Conservation (phyloP, 208 protist species). For the Crithidia fasciculata region DNA sequence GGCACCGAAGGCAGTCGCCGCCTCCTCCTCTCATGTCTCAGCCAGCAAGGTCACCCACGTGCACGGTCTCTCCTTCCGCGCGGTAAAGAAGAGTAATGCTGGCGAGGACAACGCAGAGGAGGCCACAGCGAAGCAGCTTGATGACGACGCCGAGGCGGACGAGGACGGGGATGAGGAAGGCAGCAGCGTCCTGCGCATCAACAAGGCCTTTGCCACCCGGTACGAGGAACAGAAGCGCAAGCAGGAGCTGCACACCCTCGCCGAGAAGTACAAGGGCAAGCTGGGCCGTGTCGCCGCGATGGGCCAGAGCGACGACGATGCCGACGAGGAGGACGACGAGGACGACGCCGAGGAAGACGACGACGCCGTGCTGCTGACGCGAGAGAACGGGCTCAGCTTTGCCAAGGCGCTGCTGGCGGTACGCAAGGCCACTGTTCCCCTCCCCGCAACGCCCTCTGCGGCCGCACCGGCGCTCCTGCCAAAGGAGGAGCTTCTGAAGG, state of each 20-base stretch:
- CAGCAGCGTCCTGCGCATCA: conserved; percentile 61
- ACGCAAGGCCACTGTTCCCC: conserved; percentile 60
- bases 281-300: conserved; percentile 29
- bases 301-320: conserved; percentile 1
- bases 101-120: neutral
- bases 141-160: conserved; percentile 7
- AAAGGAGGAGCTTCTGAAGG: conserved; percentile 37
- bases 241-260: conserved; percentile 86
- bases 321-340: conserved; percentile 32
- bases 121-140: neutral
- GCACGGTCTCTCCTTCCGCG: conserved; percentile 20
- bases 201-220: conserved; percentile 77
- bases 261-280: conserved; percentile 81
- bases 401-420: conserved; percentile 81
- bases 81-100: conserved; percentile 1
- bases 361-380: conserved; percentile 80
- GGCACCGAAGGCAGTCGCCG: neutral
- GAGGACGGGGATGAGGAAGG: conserved; percentile 11
- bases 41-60: conserved; percentile 19
- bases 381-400: conserved; percentile 81
- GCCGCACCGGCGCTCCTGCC: conserved; percentile 16
- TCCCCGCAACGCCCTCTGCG: neutral
- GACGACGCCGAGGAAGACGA: conserved; percentile 86
- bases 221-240: conserved; percentile 91
- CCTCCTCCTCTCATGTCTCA: neutral